Base-by-base conservation (phyloP, 768 basidiomycete species). In the Cystoderma amianthinum region DNA sequence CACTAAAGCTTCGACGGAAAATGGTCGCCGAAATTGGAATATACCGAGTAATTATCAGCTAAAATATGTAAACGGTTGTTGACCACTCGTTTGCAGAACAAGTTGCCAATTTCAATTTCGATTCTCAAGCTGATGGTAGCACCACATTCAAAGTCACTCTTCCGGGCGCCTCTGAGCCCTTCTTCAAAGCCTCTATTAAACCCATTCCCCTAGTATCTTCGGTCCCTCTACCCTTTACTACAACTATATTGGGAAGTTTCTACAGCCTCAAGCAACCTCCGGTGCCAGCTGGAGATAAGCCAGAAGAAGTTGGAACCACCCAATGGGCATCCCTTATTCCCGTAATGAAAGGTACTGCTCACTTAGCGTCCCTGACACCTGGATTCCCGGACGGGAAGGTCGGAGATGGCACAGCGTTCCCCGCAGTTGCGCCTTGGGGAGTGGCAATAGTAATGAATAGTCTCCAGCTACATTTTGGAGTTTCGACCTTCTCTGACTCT, bases 21-120 rank as follows among this genome's bases (percentile, higher is more conserved):
- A 60, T 32, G 62, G 61, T 13, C 59, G 62, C 15, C 53, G 51
- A 23, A 62, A 62, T 41, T 61, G 60, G 63, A 62, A 63, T 38
- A 60, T 60, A 12, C 59, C 62, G 0, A 64, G 63, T 64, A 36
- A 9, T 19, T 17, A 15, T 15, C 9, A 36, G 34, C 34, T 6
- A 7, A 36, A 36, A 36, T 36, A 7, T 9, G 16, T 16, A 17
- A 28, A 30, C 15, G 18, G 18, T 16, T 36, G 7, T 7, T 15
- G 18, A 10, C 34, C 16, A 10, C 38, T 41, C 43, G 28, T 13
- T 21, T 30, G 15, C 37, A 64, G 63, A 63, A 44, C 53, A 53
- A 22, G 45, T 61, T 12, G 61, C 61, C 19, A 40, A 54, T 10
- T 63, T 64, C 23, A 42, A 47, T 42, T 58, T 58, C 46, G 49